A percentile compares a stretch with the other conserved stretches of the same genome.
These are phyloP conservation scores for Fusarium poae DNA, from an alignment of 2,329 filamentous ascomycete species.

Conservation along the genomic window DNA sequence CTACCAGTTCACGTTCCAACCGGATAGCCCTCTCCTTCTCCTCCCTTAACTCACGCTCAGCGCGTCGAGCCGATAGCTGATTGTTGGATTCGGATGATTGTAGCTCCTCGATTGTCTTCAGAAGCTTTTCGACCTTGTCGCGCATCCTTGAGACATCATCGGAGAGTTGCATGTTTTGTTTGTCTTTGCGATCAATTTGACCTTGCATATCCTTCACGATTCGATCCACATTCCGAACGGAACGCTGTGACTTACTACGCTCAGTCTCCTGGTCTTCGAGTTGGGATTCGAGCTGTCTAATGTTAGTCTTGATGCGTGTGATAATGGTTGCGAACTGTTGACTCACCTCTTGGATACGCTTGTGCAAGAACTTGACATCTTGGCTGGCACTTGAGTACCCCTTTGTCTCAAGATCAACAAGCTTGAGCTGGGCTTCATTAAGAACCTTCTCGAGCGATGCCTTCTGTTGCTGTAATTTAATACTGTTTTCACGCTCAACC, in stretches of 20 bases:
- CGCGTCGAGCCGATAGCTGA: constrained; percentile 84
- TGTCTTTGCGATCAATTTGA: constrained; percentile 94
- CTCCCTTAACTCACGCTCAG: constrained; percentile 90
- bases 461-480: constrained; percentile 89
- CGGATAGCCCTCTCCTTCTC: constrained; percentile 84
- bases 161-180: constrained; percentile 81
- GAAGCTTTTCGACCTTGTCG: constrained; percentile 90
- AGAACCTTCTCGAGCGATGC: constrained; percentile 87
- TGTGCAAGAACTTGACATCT: constrained; percentile 94
- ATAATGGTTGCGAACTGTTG: constrained; percentile 1
- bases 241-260: constrained; percentile 84
- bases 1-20: constrained; percentile 89
- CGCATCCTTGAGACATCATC: constrained; percentile 89
- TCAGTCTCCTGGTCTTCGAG: constrained; percentile 86
- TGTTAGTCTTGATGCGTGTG: constrained; percentile 33
- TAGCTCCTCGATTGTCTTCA: constrained; percentile 92
- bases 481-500: constrained; percentile 84
- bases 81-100: constrained; percentile 86
- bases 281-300: constrained; percentile 81
- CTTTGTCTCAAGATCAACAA: constrained; percentile 96
- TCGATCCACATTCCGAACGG: constrained; percentile 91
- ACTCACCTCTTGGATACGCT: constrained; percentile 92
- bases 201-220: constrained; percentile 92
- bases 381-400: constrained; percentile 94
- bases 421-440: constrained; percentile 88